A percentile compares a stretch with the other conserved stretches of the same genome.
Conservation (phyloP, 164 flowering plant species). For the Vitis cinerea region DNA sequence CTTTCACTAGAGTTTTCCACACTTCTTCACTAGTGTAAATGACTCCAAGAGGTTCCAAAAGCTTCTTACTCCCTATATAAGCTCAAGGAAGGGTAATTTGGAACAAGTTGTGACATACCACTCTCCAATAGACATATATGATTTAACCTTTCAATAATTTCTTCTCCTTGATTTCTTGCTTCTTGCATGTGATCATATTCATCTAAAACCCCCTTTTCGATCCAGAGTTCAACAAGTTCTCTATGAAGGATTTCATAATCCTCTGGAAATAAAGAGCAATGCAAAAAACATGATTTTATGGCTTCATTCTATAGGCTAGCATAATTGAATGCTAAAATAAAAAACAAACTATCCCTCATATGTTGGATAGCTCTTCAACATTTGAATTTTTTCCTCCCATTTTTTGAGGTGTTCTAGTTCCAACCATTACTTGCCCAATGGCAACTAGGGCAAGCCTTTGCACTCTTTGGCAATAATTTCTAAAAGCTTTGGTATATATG, state of each 20-base stretch:
- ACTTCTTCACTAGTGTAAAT: too few species aligned
- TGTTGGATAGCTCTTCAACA: constrained; percentile 1
- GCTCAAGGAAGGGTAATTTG: too few species aligned
- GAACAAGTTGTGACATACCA: too few species aligned
- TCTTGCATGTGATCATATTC: background rate
- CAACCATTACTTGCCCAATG: constrained; percentile 12
- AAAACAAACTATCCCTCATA: background rate
- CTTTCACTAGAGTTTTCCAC: too few species aligned
- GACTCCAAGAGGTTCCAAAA: too few species aligned
- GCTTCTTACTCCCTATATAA: too few species aligned
- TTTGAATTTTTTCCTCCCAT: constrained; percentile 7
- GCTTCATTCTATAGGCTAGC: constrained; percentile 3
- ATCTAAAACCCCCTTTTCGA: constrained; percentile 16
- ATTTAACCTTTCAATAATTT: too few species aligned
- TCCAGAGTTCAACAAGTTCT: constrained; percentile 12
- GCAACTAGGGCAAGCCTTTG: constrained; percentile 16
- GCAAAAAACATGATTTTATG: constrained; percentile 6
- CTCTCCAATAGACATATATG: too few species aligned
- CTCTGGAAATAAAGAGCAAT: constrained; percentile 15
- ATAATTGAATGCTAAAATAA: constrained; percentile 6
- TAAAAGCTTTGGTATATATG: constrained; percentile 3
- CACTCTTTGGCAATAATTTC: constrained; percentile 5
- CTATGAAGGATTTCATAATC: background rate
- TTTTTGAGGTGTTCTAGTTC: constrained; percentile 6
- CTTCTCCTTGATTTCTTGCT: too few species aligned